phyloP scores from a whole-genome alignment of 176 grass and related monocot species.

The Aegilops tauschii region DNA sequence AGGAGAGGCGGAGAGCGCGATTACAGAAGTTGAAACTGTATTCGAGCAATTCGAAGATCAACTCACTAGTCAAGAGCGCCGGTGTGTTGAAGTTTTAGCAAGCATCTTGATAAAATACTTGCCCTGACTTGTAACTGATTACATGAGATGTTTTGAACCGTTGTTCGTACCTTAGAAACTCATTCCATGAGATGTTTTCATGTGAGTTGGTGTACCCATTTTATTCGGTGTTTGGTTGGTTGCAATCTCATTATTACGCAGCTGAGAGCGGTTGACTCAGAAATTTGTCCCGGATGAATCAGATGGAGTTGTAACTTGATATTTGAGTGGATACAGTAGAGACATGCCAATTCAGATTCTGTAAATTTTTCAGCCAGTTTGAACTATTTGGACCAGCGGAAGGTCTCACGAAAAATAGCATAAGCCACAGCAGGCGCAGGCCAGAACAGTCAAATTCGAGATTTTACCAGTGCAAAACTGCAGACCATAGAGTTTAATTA shows the following conservation, averaged over 20 bases:
- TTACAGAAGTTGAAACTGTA: conserved; percentile 50
- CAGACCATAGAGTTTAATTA: no score
- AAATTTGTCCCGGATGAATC: no score
- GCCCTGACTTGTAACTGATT: neutral
- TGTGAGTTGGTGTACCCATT: neutral
- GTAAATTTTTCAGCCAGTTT: no score
- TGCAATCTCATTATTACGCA: no score
- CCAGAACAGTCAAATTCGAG: no score
- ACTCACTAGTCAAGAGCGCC: neutral
- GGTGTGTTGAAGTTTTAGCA: neutral
- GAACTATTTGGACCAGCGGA: no score
- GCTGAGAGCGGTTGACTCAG: neutral
- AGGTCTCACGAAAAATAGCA: no score
- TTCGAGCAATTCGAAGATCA: conserved; percentile 39
- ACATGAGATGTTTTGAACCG: neutral
- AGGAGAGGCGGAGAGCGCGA: conserved; percentile 50
- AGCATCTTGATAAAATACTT: neutral
- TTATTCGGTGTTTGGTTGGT: neutral
- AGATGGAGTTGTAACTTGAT: no score
- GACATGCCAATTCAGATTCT: no score
- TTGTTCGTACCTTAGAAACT: neutral
- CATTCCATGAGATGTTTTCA: neutral
- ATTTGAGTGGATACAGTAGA: no score
- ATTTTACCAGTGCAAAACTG: no score
- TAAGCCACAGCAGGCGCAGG: no score